phyloP scores from a whole-genome alignment of 2,329 filamentous ascomycete genomes.

The Parastagonospora nodorum region DNA sequence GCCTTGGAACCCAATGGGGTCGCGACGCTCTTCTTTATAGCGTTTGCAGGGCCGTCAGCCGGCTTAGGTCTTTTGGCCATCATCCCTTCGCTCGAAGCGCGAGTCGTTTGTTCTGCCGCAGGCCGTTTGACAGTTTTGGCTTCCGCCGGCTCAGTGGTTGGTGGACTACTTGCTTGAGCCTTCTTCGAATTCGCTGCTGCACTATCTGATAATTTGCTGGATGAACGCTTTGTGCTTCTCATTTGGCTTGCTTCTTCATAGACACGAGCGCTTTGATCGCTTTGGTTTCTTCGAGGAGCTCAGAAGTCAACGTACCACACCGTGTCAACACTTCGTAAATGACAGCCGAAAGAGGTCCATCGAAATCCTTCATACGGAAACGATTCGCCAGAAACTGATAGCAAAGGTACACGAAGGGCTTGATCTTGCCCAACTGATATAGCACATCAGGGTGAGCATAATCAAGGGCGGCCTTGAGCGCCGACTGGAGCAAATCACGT shows the following conservation, averaged over 20 bases:
- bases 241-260: constrained; percentile 69
- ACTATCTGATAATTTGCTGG: constrained; percentile 58
- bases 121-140: constrained; percentile 39
- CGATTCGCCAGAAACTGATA: constrained; percentile 57
- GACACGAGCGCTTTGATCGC: constrained; percentile 68
- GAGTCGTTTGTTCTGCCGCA: constrained; percentile 23
- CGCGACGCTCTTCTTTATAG: constrained; percentile 23
- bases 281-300: constrained; percentile 66
- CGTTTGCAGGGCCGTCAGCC: constrained; percentile 18
- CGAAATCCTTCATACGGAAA: constrained; percentile 51
- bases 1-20: constrained; percentile 1
- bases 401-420: constrained; percentile 51
- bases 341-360: constrained; percentile 48
- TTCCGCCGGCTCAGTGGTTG: constrained; percentile 27
- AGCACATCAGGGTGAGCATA: constrained; percentile 54
- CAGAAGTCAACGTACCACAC: constrained; percentile 66
- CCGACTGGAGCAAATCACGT: constrained; percentile 61
- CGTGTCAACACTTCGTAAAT: constrained; percentile 63
- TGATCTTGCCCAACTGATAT: constrained; percentile 45
- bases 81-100: constrained; percentile 23
- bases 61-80: constrained; percentile 37
- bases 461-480: constrained; percentile 52
- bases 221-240: constrained; percentile 67
- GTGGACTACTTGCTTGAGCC: constrained; percentile 37
- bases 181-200: constrained; percentile 50